Percentiles rank a stretch among this genome's conserved stretches.
These are phyloP conservation scores for Luvunga scandens DNA, from an alignment of 345 rosid genomes.

Conservation along the genomic window DNA sequence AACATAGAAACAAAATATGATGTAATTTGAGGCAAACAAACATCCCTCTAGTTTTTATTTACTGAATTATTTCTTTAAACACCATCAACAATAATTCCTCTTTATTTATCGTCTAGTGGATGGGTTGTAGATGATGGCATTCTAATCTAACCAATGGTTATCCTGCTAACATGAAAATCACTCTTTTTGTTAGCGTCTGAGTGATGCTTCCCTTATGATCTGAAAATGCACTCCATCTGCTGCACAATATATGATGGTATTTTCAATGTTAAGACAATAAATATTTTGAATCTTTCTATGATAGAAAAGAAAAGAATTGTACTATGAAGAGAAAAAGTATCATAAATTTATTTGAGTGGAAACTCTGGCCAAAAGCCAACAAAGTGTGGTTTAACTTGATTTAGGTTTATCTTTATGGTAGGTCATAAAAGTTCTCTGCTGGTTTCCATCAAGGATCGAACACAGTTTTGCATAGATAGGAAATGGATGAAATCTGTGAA, in stretches of 20 bases:
- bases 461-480: neutral
- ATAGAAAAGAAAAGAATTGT: neutral
- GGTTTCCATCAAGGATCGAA: neutral
- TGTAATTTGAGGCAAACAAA: neutral
- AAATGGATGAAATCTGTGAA: neutral
- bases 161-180: neutral
- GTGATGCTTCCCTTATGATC: neutral
- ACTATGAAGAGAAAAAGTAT: neutral
- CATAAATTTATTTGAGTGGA: neutral
- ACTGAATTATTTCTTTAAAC: neutral
- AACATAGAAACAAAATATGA: neutral
- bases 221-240: neutral
- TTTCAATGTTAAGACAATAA: neutral
- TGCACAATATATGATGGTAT: neutral
- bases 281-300: neutral
- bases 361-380: neutral
- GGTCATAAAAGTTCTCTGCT: neutral
- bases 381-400: neutral
- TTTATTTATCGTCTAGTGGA: neutral
- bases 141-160: neutral
- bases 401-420: neutral
- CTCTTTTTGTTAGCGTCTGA: neutral
- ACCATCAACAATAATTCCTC: neutral
- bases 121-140: neutral
- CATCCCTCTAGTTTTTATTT: neutral